A percentile compares a stretch with the other conserved stretches of the same genome.
Conservation (phyloP, 1,139 yeast species). For the Saccharomyces hybrid region DNA sequence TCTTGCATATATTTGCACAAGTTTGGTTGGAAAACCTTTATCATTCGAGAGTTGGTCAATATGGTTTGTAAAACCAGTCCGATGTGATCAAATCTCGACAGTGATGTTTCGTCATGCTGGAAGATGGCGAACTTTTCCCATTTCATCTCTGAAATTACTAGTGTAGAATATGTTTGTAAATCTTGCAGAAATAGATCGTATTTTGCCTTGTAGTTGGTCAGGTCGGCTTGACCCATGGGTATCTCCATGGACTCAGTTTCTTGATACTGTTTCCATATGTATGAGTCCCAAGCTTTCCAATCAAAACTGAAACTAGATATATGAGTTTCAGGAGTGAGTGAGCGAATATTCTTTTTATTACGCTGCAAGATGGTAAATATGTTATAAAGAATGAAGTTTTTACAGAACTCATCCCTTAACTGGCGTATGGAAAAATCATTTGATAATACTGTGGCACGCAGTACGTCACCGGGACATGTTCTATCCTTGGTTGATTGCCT, state of each 20-base stretch:
- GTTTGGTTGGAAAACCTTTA: background rate
- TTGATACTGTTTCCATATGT: conserved; percentile 10
- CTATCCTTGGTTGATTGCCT: conserved; percentile 4
- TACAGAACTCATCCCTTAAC: conserved; percentile 16
- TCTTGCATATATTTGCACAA: background rate
- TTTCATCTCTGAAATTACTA: conserved; percentile 17
- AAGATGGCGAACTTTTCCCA: background rate
- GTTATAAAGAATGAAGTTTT: conserved; percentile 14
- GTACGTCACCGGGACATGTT: conserved; percentile 20
- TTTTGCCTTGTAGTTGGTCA: conserved; percentile 7
- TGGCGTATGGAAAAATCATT: conserved; percentile 6
- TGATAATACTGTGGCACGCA: conserved; percentile 17
- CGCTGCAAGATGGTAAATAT: conserved; percentile 7
- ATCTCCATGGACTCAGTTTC: conserved; percentile 6
- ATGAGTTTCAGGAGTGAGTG: background rate
- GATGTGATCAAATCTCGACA: conserved; percentile 1
- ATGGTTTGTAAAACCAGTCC: background rate
- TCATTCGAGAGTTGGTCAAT: background rate
- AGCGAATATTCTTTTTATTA: background rate
- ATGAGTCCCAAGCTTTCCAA: conserved; percentile 17
- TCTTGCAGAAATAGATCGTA: conserved; percentile 15
- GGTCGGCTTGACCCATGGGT: conserved; percentile 9
- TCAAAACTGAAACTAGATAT: background rate
- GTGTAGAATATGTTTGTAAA: conserved; percentile 13
- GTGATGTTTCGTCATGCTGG: background rate